phyloP scores from a whole-genome alignment of 352 stramenopile species.

The Phytophthora constricta region DNA sequence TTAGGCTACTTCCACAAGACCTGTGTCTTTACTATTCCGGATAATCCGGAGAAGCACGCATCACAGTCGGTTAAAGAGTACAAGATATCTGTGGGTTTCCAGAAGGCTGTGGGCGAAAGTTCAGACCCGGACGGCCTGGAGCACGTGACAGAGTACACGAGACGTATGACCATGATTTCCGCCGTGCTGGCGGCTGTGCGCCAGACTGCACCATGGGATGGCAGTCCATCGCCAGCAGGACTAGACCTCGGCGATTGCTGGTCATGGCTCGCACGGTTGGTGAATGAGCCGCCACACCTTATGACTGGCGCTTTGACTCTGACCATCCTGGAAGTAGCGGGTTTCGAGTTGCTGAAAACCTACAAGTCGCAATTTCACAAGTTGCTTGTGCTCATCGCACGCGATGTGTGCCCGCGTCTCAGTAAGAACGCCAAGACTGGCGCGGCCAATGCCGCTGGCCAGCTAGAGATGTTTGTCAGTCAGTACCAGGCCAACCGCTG shows the following conservation, averaged over 20 bases:
- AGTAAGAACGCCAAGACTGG: constrained; percentile 82
- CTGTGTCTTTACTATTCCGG: constrained; percentile 77
- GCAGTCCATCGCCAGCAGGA: constrained; percentile 54
- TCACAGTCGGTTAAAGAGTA: constrained; percentile 67
- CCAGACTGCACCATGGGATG: constrained; percentile 71
- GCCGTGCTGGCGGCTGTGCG: constrained; percentile 75
- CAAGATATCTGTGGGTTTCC: constrained; percentile 69
- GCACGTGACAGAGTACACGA: constrained; percentile 79
- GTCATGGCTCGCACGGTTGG: constrained; percentile 68
- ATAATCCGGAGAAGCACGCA: constrained; percentile 61
- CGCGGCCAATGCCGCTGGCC: constrained; percentile 72
- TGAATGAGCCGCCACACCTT: constrained; percentile 75
- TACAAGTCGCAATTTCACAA: constrained; percentile 88
- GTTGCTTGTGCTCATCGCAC: constrained; percentile 68
- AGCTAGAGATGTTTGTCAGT: constrained; percentile 76
- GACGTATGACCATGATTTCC: constrained; percentile 82
- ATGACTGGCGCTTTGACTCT: constrained; percentile 74
- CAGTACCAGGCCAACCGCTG: constrained; percentile 75
- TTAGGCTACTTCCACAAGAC: constrained; percentile 78
- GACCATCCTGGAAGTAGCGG: constrained; percentile 81
- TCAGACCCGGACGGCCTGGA: constrained; percentile 65
- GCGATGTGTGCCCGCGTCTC: constrained; percentile 64
- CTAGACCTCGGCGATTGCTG: constrained; percentile 75
- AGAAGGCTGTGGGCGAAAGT: constrained; percentile 66
- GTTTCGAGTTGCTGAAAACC: constrained; percentile 64